Evolutionary conservation across 768 basidiomycete genomes (phyloP).

Genomic region (Mycena leptocephala): DNA sequence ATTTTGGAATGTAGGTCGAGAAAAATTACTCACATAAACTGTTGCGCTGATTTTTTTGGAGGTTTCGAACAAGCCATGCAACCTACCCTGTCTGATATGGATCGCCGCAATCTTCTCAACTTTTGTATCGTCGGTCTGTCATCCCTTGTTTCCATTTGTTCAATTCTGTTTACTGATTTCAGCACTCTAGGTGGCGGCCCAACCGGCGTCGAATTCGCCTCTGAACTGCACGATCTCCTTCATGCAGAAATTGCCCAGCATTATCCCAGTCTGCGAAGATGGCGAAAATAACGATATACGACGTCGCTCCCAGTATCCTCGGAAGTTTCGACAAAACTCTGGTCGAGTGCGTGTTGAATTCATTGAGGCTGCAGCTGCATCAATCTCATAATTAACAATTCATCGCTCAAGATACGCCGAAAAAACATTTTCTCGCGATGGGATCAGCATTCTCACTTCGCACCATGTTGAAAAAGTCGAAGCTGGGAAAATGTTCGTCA

Average conservation of each 20-base stretch:
- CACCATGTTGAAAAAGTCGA: constrained; percentile 84
- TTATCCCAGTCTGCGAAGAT: constrained; percentile 76
- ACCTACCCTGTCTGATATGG: constrained; percentile 81
- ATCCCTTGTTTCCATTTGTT: background rate
- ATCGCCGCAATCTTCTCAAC: constrained; percentile 81
- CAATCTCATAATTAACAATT: background rate
- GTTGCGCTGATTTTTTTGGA: constrained; percentile 35
- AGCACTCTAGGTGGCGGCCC: constrained; percentile 74
- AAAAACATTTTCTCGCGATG: constrained; percentile 81
- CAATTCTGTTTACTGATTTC: constrained; percentile 6
- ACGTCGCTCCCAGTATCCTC: constrained; percentile 86
- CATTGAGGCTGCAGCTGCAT: background rate
- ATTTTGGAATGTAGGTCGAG: constrained; percentile 79
- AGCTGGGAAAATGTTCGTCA: constrained; percentile 76
- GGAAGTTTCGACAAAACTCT: constrained; percentile 81
- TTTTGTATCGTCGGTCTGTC: constrained; percentile 88
- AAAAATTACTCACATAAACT: constrained; percentile 28
- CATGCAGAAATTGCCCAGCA: constrained; percentile 74
- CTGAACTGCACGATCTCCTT: constrained; percentile 86
- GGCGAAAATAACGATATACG: constrained; percentile 85
- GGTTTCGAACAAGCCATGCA: constrained; percentile 92
- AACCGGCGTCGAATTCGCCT: constrained; percentile 88
- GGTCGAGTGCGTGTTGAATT: constrained; percentile 60
- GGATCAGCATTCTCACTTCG: constrained; percentile 79
- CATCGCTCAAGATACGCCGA: constrained; percentile 71